These are phyloP conservation scores for Hanseniaspora guilliermondii DNA, from an alignment of 805 yeast species.

Conservation along the genomic window DNA sequence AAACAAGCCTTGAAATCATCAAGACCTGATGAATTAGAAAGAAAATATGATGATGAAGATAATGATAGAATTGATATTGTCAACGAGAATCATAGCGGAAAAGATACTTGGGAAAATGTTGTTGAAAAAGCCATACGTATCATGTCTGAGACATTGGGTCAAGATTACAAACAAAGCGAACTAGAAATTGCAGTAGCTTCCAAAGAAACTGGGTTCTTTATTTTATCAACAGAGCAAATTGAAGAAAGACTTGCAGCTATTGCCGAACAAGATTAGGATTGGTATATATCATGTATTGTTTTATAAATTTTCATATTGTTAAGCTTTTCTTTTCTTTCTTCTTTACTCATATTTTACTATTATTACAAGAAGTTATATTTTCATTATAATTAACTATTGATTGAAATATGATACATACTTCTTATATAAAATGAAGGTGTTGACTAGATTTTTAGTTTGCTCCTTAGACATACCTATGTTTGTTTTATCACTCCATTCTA, in stretches of 20 bases:
- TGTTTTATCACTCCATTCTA: background rate
- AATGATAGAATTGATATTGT: constrained; percentile 16
- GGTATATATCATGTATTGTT: background rate
- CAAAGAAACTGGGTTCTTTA: constrained; percentile 51
- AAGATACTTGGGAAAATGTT: constrained; percentile 54
- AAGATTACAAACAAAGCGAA: constrained; percentile 88
- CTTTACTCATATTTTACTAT: background rate
- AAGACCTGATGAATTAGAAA: constrained; percentile 11
- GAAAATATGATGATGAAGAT: constrained; percentile 16
- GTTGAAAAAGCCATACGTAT: constrained; percentile 84
- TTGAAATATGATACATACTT: background rate
- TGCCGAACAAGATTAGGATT: constrained; percentile 78
- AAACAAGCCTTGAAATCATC: constrained; percentile 41
- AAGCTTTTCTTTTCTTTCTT: background rate
- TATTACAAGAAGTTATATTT: background rate
- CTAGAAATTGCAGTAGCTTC: constrained; percentile 86
- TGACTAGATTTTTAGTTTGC: constrained; percentile 1
- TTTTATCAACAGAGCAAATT: constrained; percentile 71
- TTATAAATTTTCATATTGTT: background rate
- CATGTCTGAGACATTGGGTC: constrained; percentile 72
- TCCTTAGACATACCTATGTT: background rate
- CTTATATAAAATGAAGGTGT: constrained; percentile 9
- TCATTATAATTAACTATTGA: background rate
- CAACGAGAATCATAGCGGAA: background rate
- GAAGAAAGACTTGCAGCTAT: constrained; percentile 88